These are phyloP conservation scores for Chrysoporthe deuterocubensis DNA, from an alignment of 2,329 filamentous ascomycete species.

Conservation along the genomic window DNA sequence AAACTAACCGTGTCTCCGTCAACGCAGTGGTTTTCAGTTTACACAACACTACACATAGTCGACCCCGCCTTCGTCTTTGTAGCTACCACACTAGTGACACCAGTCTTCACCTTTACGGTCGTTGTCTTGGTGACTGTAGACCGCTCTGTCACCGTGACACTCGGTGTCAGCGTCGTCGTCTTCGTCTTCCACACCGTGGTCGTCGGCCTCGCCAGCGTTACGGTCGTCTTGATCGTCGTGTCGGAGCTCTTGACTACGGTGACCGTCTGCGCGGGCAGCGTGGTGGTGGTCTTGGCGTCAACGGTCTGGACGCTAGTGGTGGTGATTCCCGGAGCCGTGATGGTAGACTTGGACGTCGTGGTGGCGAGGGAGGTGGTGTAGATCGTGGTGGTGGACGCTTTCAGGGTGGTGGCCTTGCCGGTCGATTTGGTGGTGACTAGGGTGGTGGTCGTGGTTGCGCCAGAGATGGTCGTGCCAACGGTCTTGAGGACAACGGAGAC, in stretches of 20 bases:
- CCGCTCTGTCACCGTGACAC: not conserved
- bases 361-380: slow-evolving; percentile 15
- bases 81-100: not conserved
- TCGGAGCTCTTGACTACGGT: slow-evolving; percentile 9
- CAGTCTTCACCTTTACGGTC: not conserved
- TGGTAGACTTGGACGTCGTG: slow-evolving; percentile 17
- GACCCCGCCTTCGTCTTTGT: not conserved
- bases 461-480: slow-evolving; percentile 7
- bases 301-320: slow-evolving; percentile 4
- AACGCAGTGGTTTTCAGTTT: not conserved
- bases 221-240: slow-evolving; percentile 15
- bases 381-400: slow-evolving; percentile 30
- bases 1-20: not conserved
- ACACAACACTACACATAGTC: not conserved
- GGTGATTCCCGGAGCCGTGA: slow-evolving; percentile 2
- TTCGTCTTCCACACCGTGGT: slow-evolving; percentile 13
- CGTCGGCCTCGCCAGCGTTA: slow-evolving; percentile 9
- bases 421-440: slow-evolving; percentile 23
- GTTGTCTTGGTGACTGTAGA: slow-evolving; percentile 5
- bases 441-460: slow-evolving; percentile 13
- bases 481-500: slow-evolving; percentile 6
- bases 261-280: slow-evolving; percentile 12
- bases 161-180: not conserved
- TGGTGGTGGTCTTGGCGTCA: slow-evolving; percentile 2
- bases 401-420: slow-evolving; percentile 32